Evolutionary conservation across 805 yeast genomes (phyloP), one percentile per base, ranked within the genome.

Genomic region (Tetrapisispora phaffii): DNA sequence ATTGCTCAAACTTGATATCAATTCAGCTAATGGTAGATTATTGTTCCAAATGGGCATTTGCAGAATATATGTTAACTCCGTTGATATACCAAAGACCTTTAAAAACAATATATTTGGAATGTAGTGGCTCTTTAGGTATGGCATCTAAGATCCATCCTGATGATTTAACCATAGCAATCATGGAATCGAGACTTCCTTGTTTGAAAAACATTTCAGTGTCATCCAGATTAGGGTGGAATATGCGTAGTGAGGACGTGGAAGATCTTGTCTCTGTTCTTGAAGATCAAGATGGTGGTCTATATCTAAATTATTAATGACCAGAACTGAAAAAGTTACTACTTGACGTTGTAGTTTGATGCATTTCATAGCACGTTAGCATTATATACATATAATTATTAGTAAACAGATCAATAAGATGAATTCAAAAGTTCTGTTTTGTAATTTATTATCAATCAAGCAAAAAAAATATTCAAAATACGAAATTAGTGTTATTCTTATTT

Each of bases 51-150:
- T 69, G 76, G 59, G 50, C 71, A 19, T 77, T 76, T 52, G 61
- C 71, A 23, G 80, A 75, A 21, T 73, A 74, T 24, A 55, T 70
- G 42, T 59, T 73, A 36, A 58, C 67, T 31, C 42, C 62, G 45
- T 45, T 71, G 19, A 42, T 49, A 10, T 43, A n/a, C 13, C 44
- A 45, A 16, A 47, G 66, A 9, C 63, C 74, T 26, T 65, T 90
- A 48, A 71, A 69, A 43, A 73, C 77, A 1, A 62, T 93, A 31
- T 77, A 77, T 57, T 72, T 93, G 22, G 90, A 85, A 47, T 82
- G 95, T 39, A 81, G 94, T 49, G 97, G 97, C 1, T 77, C 82
- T 67, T 65, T 84, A 47, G 97, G 97, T 1, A 85, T 89, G 47
- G 75, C 87, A 2, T 76, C 81, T 21, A 86, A 86, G 57, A 67